phyloP scores from a whole-genome alignment of 2,329 filamentous ascomycete species.

The Colletotrichum sp. region DNA sequence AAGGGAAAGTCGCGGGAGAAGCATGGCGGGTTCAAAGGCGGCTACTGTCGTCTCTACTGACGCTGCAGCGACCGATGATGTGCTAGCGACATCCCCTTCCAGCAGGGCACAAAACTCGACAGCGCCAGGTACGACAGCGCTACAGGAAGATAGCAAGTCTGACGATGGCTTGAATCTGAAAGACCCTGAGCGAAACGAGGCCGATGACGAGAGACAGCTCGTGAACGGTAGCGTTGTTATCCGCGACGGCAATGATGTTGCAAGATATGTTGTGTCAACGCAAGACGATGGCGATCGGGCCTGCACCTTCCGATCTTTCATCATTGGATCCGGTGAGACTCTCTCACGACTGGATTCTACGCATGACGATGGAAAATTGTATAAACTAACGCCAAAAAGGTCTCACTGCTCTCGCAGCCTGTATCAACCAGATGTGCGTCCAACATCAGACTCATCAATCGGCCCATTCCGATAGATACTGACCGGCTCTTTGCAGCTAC shows the following conservation, averaged over 20 bases:
- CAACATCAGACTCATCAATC: background rate
- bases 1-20: background rate
- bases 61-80: background rate
- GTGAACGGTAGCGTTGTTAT: background rate
- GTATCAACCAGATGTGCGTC: conserved; percentile 15
- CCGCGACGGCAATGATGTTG: conserved; percentile 12
- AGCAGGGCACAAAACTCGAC: background rate
- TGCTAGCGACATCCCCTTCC: accelerated
- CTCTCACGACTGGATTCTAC: accelerated
- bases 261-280: conserved; percentile 10
- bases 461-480: background rate
- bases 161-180: background rate
- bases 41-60: background rate
- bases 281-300: conserved; percentile 10
- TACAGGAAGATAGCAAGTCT: background rate
- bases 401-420: conserved; percentile 13
- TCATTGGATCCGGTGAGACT: conserved; percentile 9
- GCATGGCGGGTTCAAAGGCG: background rate
- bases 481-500: background rate
- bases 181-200: background rate
- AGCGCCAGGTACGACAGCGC: accelerated
- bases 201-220: background rate
- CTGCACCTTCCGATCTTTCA: conserved; percentile 11
- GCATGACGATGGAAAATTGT: background rate
- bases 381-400: background rate